phyloP scores from a whole-genome alignment of 352 stramenopile genomes.

The Discostella stelligera region DNA sequence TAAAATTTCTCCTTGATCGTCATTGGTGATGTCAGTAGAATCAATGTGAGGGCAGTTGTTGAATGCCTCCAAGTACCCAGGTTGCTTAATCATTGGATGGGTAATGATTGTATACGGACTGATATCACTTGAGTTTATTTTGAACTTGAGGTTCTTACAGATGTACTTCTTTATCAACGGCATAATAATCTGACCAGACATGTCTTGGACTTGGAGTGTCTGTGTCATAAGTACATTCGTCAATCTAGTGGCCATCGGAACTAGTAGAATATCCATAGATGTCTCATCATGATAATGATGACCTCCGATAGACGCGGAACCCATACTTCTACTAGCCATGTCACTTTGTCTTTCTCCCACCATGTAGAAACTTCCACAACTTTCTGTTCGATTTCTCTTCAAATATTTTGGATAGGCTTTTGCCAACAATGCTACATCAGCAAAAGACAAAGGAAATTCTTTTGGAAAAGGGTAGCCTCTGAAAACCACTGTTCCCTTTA shows the following conservation, averaged over 20 bases:
- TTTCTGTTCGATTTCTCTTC: background rate
- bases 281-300: background rate
- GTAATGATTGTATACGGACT: conserved; percentile 5
- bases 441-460: background rate
- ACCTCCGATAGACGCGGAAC: too few species aligned
- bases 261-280: background rate
- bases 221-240: background rate
- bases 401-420: too few species aligned
- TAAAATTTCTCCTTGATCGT: background rate
- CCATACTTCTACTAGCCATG: conserved; percentile 3
- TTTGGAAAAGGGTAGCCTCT: background rate
- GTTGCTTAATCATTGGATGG: background rate
- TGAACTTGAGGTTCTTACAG: background rate
- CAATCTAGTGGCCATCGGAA: too few species aligned
- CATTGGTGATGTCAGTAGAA: background rate
- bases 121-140: background rate
- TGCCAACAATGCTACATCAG: background rate
- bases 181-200: conserved; percentile 1
- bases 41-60: conserved; percentile 4
- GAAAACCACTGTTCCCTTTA: too few species aligned
- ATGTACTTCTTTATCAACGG: background rate
- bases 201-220: background rate
- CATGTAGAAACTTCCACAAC: background rate
- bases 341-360: background rate
- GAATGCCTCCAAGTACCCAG: background rate